These are phyloP conservation scores for Ilyonectria sp. DNA, from an alignment of 2,329 filamentous ascomycete genomes.

Conservation along the genomic window DNA sequence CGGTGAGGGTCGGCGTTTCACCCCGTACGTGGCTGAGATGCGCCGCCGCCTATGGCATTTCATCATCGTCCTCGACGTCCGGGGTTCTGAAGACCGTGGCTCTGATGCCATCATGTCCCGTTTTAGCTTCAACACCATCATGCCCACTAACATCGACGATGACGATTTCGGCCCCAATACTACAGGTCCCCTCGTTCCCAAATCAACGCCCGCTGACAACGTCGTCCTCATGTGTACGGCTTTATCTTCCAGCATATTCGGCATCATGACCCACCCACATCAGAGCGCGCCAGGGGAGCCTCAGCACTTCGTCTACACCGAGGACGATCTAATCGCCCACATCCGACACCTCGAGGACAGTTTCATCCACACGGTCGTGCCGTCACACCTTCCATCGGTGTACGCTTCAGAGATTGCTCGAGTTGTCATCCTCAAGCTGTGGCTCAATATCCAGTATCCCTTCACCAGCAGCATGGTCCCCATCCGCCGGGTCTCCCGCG, in stretches of 20 bases:
- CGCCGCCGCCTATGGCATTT: conserved; percentile 75
- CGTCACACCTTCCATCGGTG: conserved; percentile 52
- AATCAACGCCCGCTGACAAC: conserved; percentile 57
- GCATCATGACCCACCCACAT: conserved; percentile 56
- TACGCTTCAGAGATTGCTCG: conserved; percentile 59
- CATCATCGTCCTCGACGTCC: conserved; percentile 72
- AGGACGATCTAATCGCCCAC: conserved; percentile 58
- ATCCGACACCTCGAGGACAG: conserved; percentile 57
- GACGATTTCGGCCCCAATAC: conserved; percentile 61
- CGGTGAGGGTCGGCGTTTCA: conserved; percentile 52
- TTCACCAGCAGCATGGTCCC: conserved; percentile 53
- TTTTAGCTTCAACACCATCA: conserved; percentile 61
- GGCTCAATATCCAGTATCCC: conserved; percentile 63
- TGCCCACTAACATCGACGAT: conserved; percentile 70
- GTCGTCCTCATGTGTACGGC: conserved; percentile 59
- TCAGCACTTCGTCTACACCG: conserved; percentile 46
- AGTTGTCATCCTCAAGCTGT: conserved; percentile 62
- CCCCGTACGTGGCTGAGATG: conserved; percentile 71
- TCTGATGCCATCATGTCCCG: conserved; percentile 60
- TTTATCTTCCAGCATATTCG: conserved; percentile 57
- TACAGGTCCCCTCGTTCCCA: conserved; percentile 51
- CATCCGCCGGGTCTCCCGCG: conserved; percentile 53
- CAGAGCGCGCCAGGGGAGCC: conserved; percentile 37
- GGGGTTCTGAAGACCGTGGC: conserved; percentile 69
- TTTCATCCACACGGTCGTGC: conserved; percentile 56